phyloP scores from a whole-genome alignment of 2,329 filamentous ascomycete species.

The Alternaria atra region DNA sequence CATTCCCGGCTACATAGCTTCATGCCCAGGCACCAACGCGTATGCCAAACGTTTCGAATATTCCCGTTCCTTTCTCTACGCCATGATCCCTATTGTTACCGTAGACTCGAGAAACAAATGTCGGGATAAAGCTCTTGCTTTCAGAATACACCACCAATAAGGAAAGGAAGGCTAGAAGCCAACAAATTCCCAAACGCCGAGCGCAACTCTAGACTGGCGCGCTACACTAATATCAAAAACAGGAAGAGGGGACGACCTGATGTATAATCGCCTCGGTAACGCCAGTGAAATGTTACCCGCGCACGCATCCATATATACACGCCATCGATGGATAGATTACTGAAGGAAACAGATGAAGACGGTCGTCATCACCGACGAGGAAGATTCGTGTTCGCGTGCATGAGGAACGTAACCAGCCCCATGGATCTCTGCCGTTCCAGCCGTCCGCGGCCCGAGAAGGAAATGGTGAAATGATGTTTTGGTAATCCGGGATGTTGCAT shows the following conservation, averaged over 20 bases:
- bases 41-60: slow-evolving; percentile 8
- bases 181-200: slow-evolving; percentile 20
- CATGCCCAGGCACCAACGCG: neutral
- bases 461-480: slow-evolving; percentile 27
- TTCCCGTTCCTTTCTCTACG: slow-evolving; percentile 14
- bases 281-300: slow-evolving; percentile 28
- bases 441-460: slow-evolving; percentile 18
- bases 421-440: slow-evolving; percentile 18
- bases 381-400: slow-evolving; percentile 28
- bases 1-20: slow-evolving; percentile 1
- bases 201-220: slow-evolving; percentile 14
- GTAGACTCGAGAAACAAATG: slow-evolving; percentile 26
- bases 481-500: slow-evolving; percentile 13
- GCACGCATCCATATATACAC: slow-evolving; percentile 33
- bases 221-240: slow-evolving; percentile 1
- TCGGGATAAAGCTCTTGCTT: slow-evolving; percentile 24
- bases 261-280: slow-evolving; percentile 29
- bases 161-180: slow-evolving; percentile 24
- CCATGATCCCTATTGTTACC: slow-evolving; percentile 19
- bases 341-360: slow-evolving; percentile 25
- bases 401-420: slow-evolving; percentile 10
- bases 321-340: slow-evolving; percentile 25
- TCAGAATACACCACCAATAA: slow-evolving; percentile 15
- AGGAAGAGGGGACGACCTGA: slow-evolving; percentile 5
- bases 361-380: slow-evolving; percentile 23